Evolutionary conservation across 1,284 basidiomycete species (phyloP).

Genomic region (Athelia sp.): DNA sequence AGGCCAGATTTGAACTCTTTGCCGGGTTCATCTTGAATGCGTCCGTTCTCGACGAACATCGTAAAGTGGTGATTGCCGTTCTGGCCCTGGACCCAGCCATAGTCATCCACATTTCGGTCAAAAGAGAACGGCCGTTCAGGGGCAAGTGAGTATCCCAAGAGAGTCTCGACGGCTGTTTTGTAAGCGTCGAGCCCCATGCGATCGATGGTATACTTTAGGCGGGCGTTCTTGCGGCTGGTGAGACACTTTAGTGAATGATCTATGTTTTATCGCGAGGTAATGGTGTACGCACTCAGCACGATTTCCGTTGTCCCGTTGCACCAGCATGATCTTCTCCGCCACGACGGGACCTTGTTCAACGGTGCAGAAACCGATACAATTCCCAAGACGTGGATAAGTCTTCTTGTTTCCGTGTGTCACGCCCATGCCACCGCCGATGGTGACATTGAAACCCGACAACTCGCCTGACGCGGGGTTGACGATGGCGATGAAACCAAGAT

Average conservation of each 20-base stretch:
- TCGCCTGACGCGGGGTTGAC: constrained; percentile 61
- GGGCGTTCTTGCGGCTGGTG: constrained; percentile 59
- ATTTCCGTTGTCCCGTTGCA: constrained; percentile 96
- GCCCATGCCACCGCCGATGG: constrained; percentile 96
- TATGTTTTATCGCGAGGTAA: constrained; percentile 1
- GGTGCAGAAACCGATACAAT: constrained; percentile 91
- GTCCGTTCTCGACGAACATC: constrained; percentile 96
- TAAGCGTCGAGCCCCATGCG: constrained; percentile 86
- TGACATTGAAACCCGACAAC: constrained; percentile 86
- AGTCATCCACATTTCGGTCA: constrained; percentile 89
- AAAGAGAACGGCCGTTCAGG: constrained; percentile 80
- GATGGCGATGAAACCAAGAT: constrained; percentile 94
- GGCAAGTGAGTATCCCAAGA: constrained; percentile 76
- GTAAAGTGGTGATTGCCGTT: constrained; percentile 92
- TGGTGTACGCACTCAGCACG: constrained; percentile 68
- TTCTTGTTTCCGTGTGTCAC: constrained; percentile 99
- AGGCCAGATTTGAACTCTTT: constrained; percentile 92
- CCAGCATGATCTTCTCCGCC: constrained; percentile 91
- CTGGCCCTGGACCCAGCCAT: constrained; percentile 87
- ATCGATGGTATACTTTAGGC: constrained; percentile 97
- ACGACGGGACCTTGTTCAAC: constrained; percentile 83
- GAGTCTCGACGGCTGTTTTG: constrained; percentile 87
- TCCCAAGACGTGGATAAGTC: constrained; percentile 91
- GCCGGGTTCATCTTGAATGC: constrained; percentile 89
- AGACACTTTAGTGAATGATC: constrained; percentile 6